phyloP scores from a whole-genome alignment of 164 flowering plant species.

The Amborella trichopoda region DNA sequence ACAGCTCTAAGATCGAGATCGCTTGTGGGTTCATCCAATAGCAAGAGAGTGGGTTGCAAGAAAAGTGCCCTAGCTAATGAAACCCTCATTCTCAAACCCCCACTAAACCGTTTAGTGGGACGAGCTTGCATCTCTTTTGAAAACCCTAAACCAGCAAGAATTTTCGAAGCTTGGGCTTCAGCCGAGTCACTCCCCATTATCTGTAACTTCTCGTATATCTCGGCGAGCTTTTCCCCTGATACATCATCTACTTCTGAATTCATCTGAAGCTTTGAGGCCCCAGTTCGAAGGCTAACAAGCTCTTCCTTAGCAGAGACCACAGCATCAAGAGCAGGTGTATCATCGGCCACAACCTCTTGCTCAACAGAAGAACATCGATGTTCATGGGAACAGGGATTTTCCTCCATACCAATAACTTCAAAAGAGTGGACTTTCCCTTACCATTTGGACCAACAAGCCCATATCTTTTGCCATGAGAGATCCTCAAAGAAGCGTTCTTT shows the following conservation, averaged over 20 bases:
- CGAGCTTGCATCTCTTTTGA: constrained; percentile 63
- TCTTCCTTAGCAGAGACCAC: constrained; percentile 85
- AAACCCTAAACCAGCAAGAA: constrained; percentile 75
- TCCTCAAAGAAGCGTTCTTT: constrained; percentile 9
- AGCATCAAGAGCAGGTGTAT: constrained; percentile 55
- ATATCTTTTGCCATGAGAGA: constrained; percentile 36
- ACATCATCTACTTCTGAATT: constrained; percentile 18
- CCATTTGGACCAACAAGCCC: constrained; percentile 85
- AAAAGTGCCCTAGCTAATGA: constrained; percentile 77
- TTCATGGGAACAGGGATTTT: constrained; percentile 77
- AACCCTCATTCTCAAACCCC: constrained; percentile 91
- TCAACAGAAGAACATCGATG: constrained; percentile 76
- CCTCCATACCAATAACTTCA: constrained; percentile 85
- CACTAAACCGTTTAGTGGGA: constrained; percentile 55
- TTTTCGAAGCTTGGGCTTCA: constrained; percentile 71
- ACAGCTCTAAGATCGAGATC: constrained; percentile 68
- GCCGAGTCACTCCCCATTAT: constrained; percentile 64
- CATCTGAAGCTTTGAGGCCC: constrained; percentile 15
- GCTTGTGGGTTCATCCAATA: constrained; percentile 76
- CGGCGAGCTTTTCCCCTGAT: constrained; percentile 55
- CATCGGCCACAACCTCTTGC: constrained; percentile 74
- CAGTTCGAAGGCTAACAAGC: constrained; percentile 46
- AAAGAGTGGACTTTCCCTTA: constrained; percentile 62
- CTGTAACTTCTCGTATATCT: constrained; percentile 52
- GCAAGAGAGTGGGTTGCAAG: constrained; percentile 66